A percentile compares a stretch with the other conserved stretches of the same genome.
Conservation (phyloP, 805 yeast species). For the Cyberlindnera lachancei region DNA sequence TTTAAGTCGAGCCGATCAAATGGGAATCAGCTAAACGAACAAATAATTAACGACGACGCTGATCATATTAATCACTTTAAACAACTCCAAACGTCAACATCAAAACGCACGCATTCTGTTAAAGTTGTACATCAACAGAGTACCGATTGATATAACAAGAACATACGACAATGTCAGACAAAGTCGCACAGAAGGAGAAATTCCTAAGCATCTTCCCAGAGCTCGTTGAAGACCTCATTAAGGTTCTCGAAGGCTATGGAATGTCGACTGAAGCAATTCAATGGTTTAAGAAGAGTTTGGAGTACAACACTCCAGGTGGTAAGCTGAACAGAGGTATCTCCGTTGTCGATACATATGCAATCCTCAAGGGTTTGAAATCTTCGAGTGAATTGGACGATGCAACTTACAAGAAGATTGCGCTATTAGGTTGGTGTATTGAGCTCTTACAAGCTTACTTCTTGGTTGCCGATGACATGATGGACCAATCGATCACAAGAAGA, state of each 20-base stretch:
- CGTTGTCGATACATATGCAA: conserved; percentile 85
- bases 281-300: conserved; percentile 70
- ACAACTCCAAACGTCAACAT: too few species aligned
- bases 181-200: conserved; percentile 35
- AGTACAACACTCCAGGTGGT: conserved; percentile 94
- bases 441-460: conserved; percentile 92
- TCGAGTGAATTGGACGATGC: conserved; percentile 51
- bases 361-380: conserved; percentile 57
- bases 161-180: conserved; percentile 15
- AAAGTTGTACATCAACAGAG: too few species aligned
- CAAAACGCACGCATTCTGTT: too few species aligned
- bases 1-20: too few species aligned
- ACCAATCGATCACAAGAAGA: conserved; percentile 89
- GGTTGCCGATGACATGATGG: conserved; percentile 99
- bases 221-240: conserved; percentile 67
- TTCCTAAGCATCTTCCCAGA: conserved; percentile 67
- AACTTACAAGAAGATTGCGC: conserved; percentile 78
- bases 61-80: too few species aligned
- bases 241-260: conserved; percentile 55
- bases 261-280: conserved; percentile 80
- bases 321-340: conserved; percentile 94
- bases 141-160: too few species aligned
- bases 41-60: too few species aligned
- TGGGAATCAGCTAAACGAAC: too few species aligned
- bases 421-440: conserved; percentile 94